Base-by-base conservation (phyloP, 495 filamentous ascomycete genomes). In the Lichenothelia convexa region DNA sequence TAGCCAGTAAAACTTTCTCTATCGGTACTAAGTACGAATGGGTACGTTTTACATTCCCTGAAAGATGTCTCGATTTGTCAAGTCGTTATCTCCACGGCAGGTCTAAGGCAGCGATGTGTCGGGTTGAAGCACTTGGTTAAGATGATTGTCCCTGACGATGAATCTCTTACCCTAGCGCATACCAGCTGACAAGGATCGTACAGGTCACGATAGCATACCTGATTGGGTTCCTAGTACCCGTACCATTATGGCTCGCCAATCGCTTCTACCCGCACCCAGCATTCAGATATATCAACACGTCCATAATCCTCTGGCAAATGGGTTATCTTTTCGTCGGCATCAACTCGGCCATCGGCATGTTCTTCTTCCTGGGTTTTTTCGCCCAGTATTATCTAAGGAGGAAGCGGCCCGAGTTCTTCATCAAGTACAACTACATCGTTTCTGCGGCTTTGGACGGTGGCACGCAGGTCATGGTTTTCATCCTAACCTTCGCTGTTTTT, bases 401-500 rank as follows among this genome's bases (percentile, higher is more conserved):
- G 39, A 56, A 63, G 34, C 31, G 48, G 0, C 67, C 70, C 3
- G 38, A 52, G 1, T 54, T 65, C 21, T 75, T 71, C 54, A 62
- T 63, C 44, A 60, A 73, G 41, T 74, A 70, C 38, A 67, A 62
- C 19, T 75, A 73, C 38, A 52, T 74, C 0, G 45, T 73, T 4
- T 59, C 61, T 0, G 69, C 58, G 2, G 70, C 68, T 3, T 51
- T 72, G 19, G 70, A 75, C 43, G 70, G 69, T 23, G 70, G 59
- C 4, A 60, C 54, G 30, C 55, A 63, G 31, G 51, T 58, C 4
- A 50, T 68, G 0, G 51, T 73, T 0, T 75, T 74, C 39, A 61
- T 74, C 21, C 53, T 74, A 3, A 64, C 64, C 0, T 75, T 75
- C 48, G 68, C 70, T 1, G 65, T 75, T 0, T 64, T 69, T 21